Evolutionary conservation across 1,139 yeast genomes (phyloP).

Genomic region (Tardiomyces digboiensis): DNA sequence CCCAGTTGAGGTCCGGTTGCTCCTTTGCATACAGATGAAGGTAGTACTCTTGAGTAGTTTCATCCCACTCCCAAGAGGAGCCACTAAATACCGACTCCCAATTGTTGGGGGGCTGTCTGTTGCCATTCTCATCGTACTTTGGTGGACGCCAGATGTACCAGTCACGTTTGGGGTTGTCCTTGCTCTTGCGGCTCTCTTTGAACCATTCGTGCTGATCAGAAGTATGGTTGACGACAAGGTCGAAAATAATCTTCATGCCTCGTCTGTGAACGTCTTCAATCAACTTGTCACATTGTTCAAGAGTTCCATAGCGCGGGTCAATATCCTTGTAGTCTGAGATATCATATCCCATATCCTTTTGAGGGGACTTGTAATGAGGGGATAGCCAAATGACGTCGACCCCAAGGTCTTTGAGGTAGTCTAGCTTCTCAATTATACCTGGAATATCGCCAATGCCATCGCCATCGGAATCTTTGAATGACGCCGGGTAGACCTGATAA

Average conservation of each 20-base stretch:
- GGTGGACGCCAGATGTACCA: slow-evolving; percentile 55
- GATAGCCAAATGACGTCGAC: slow-evolving; percentile 47
- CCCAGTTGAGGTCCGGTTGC: slow-evolving; percentile 58
- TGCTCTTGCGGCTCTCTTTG: slow-evolving; percentile 42
- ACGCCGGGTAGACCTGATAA: slow-evolving; percentile 47
- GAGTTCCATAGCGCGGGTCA: slow-evolving; percentile 43
- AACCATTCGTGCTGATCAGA: slow-evolving; percentile 50
- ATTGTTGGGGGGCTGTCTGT: slow-evolving; percentile 47
- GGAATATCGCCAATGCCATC: slow-evolving; percentile 50
- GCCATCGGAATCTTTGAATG: slow-evolving; percentile 46
- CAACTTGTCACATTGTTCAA: slow-evolving; percentile 41
- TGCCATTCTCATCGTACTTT: slow-evolving; percentile 37
- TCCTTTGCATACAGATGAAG: slow-evolving; percentile 41
- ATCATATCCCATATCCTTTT: slow-evolving; percentile 57
- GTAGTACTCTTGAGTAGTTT: slow-evolving; percentile 43
- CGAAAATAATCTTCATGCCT: slow-evolving; percentile 44
- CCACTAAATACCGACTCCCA: slow-evolving; percentile 38
- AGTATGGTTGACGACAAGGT: slow-evolving; percentile 51
- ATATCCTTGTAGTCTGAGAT: slow-evolving; percentile 44
- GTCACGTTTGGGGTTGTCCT: slow-evolving; percentile 45
- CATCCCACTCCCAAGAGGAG: slow-evolving; percentile 50
- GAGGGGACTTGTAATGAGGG: slow-evolving; percentile 52
- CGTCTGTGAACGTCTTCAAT: slow-evolving; percentile 39
- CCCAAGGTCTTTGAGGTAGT: slow-evolving; percentile 43
- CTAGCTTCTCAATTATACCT: slow-evolving; percentile 43